Conservation (phyloP, 1,284 basidiomycete species). For the Trichosporon sp. region DNA sequence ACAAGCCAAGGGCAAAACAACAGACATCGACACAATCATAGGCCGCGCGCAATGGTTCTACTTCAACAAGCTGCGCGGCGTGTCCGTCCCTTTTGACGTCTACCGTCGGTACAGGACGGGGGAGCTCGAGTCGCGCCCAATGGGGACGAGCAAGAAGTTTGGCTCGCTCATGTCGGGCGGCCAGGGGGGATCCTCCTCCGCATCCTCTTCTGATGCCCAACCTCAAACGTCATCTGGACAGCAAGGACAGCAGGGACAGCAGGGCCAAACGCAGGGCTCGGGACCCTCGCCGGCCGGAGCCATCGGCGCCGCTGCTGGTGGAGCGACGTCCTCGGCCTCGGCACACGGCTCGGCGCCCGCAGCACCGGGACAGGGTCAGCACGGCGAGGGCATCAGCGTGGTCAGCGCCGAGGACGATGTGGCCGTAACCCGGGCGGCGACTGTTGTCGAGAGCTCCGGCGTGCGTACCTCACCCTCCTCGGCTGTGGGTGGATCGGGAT, state of each 20-base stretch:
- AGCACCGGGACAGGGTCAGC: too few species aligned
- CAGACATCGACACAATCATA: conserved; percentile 39
- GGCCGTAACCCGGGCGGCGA: conserved; percentile 6
- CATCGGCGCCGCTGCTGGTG: not conserved
- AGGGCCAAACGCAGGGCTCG: not conserved
- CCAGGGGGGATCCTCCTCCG: not conserved
- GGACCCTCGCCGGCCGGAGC: not conserved
- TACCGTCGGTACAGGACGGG: conserved; percentile 11
- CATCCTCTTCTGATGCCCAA: not conserved
- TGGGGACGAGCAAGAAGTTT: conserved; percentile 4
- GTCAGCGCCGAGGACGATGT: not conserved
- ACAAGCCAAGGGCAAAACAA: conserved; percentile 29
- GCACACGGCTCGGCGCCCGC: not conserved
- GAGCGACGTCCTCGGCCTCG: not conserved
- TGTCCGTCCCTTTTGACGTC: conserved; percentile 12
- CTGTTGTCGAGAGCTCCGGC: conserved; percentile 6
- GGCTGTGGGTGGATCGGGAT: not conserved
- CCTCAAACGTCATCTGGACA: too few species aligned
- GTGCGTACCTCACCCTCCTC: not conserved
- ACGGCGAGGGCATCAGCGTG: not conserved
- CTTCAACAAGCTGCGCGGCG: conserved; percentile 17
- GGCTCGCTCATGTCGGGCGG: not conserved
- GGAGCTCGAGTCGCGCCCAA: conserved; percentile 17
- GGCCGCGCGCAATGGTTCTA: conserved; percentile 43
- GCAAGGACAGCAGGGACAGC: too few species aligned